Evolutionary conservation across 768 basidiomycete genomes (phyloP).

Genomic region (Royoungia palumana): DNA sequence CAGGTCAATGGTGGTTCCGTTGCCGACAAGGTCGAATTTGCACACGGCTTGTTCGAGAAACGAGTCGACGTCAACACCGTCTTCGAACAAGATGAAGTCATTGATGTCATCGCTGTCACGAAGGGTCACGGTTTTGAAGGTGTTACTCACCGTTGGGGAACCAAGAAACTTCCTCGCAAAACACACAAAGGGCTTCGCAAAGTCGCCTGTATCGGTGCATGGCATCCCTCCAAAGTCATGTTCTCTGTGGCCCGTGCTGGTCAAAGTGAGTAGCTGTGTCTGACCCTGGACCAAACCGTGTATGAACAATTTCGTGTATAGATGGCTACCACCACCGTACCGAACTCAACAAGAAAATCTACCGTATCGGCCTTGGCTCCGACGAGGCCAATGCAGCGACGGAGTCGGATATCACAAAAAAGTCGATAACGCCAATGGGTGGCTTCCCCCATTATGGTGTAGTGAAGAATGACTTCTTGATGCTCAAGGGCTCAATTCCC

Average conservation of each 20-base stretch:
- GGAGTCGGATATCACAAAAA: constrained; percentile 91
- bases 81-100: constrained; percentile 95
- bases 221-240: constrained; percentile 99
- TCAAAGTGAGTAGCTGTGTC: constrained; percentile 74
- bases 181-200: constrained; percentile 99
- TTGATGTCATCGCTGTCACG: constrained; percentile 97
- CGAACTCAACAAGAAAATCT: constrained; percentile 98
- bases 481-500: constrained; percentile 93
- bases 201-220: constrained; percentile 98
- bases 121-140: constrained; percentile 99
- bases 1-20: constrained; percentile 97
- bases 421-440: constrained; percentile 94
- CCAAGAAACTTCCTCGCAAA: constrained; percentile 97
- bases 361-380: constrained; percentile 81
- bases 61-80: constrained; percentile 78
- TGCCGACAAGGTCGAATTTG: constrained; percentile 96
- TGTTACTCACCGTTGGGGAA: constrained; percentile 99
- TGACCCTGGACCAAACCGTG: background rate
- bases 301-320: constrained; percentile 29
- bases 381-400: constrained; percentile 88
- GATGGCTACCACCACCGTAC: constrained; percentile 97
- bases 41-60: constrained; percentile 95
- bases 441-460: constrained; percentile 99
- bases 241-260: constrained; percentile 99
- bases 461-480: constrained; percentile 97